Conservation (phyloP, 306 rosid genomes). For the Carpinus viminea region DNA sequence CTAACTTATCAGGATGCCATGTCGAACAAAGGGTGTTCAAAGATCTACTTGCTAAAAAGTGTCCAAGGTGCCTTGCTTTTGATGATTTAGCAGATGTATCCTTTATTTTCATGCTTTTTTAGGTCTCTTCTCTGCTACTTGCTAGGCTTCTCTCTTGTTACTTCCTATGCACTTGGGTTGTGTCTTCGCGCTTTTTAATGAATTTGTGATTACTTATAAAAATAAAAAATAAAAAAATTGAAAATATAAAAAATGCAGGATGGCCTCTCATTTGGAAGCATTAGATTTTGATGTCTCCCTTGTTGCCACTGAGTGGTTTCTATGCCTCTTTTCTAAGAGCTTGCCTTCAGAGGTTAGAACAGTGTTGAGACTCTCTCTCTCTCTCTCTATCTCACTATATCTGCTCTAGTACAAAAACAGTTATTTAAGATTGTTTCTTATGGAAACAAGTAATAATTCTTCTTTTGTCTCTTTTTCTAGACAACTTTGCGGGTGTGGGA, state of each 20-base stretch:
- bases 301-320: slow-evolving; percentile 98
- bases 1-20: slow-evolving; percentile 94
- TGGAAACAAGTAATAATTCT: slow-evolving; percentile 25
- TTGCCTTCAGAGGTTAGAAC: slow-evolving; percentile 86
- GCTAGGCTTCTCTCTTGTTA: too few species aligned
- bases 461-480: slow-evolving; percentile 36
- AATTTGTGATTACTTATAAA: too few species aligned
- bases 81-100: slow-evolving; percentile 5
- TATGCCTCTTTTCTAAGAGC: slow-evolving; percentile 92
- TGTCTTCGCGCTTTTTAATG: too few species aligned
- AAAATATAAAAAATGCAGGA: slow-evolving; percentile 63
- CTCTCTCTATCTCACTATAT: slow-evolving; percentile 3
- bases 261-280: slow-evolving; percentile 79
- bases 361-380: slow-evolving; percentile 5
- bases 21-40: slow-evolving; percentile 97
- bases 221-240: neutral
- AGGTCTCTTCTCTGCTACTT: too few species aligned
- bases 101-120: slow-evolving; percentile 3
- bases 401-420: neutral
- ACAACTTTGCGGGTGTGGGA: slow-evolving; percentile 98
- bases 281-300: slow-evolving; percentile 95
- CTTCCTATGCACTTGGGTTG: too few species aligned
- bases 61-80: slow-evolving; percentile 68
- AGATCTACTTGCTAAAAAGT: slow-evolving; percentile 78
- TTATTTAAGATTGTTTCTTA: slow-evolving; percentile 19